phyloP scores from a whole-genome alignment of 768 basidiomycete species.

The Vararia minispora region DNA sequence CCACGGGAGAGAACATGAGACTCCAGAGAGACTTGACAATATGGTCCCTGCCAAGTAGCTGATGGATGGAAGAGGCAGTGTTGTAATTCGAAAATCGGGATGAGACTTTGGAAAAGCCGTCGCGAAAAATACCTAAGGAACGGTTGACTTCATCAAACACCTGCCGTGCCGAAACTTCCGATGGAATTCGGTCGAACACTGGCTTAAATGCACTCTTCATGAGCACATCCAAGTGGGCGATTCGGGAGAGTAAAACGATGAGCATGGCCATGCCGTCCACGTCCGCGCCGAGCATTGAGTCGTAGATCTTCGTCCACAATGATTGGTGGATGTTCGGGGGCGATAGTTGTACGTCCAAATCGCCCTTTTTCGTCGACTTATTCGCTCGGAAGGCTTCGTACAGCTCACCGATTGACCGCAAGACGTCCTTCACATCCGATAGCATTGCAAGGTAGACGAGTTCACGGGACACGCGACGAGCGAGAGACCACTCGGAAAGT shows the following conservation, averaged over 20 bases:
- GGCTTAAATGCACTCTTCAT: slow-evolving; percentile 37
- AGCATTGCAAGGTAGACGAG: slow-evolving; percentile 26
- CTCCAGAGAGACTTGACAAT: slow-evolving; percentile 49
- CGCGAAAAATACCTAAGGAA: slow-evolving; percentile 43
- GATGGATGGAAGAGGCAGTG: slow-evolving; percentile 35
- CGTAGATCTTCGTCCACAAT: slow-evolving; percentile 63
- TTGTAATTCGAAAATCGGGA: slow-evolving; percentile 57
- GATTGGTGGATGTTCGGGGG: slow-evolving; percentile 34
- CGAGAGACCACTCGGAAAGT: slow-evolving; percentile 30
- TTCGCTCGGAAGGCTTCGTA: slow-evolving; percentile 27
- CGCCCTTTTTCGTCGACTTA: slow-evolving; percentile 25
- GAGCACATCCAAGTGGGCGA: slow-evolving; percentile 59
- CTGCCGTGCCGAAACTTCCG: slow-evolving; percentile 12
- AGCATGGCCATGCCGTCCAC: slow-evolving; percentile 45
- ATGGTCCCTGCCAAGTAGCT: slow-evolving; percentile 43
- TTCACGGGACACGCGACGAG: slow-evolving; percentile 29
- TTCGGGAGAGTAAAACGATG: slow-evolving; percentile 43
- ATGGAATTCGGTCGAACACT: slow-evolving; percentile 21
- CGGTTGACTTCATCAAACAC: slow-evolving; percentile 50
- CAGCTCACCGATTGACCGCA: slow-evolving; percentile 21
- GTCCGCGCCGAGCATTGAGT: slow-evolving; percentile 46
- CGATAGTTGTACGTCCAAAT: too few species aligned
- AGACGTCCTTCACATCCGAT: slow-evolving; percentile 25
- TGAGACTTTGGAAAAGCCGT: slow-evolving; percentile 51
- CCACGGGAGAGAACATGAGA: slow-evolving; percentile 76